phyloP scores from a whole-genome alignment of 2,329 filamentous ascomycete genomes.

The Stachybotrys chartarum region DNA sequence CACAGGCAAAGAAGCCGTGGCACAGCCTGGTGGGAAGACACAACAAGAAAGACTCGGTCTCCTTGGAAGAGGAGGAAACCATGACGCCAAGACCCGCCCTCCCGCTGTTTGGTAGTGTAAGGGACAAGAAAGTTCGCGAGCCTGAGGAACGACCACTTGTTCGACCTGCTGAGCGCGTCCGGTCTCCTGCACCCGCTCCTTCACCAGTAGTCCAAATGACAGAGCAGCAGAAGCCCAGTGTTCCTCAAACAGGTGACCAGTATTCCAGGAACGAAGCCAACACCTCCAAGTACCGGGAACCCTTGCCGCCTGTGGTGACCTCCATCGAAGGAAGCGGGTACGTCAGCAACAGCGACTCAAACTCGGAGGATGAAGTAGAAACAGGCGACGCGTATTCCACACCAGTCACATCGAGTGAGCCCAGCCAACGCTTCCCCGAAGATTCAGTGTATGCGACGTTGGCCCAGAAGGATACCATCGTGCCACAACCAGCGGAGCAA shows the following conservation, averaged over 20 bases:
- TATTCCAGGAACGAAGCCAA: constrained; percentile 46
- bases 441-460: background rate
- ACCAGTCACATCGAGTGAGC: background rate
- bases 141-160: constrained; percentile 51
- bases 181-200: constrained; percentile 12
- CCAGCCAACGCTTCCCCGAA: background rate
- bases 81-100: constrained; percentile 71
- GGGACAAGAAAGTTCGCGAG: constrained; percentile 51
- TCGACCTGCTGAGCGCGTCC: constrained; percentile 36
- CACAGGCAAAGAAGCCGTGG: constrained; percentile 40
- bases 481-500: background rate
- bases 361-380: constrained; percentile 23
- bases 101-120: constrained; percentile 68
- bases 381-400: background rate
- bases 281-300: constrained; percentile 52
- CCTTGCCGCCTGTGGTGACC: constrained; percentile 63
- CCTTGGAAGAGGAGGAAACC: constrained; percentile 54
- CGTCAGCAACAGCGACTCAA: constrained; percentile 44
- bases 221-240: background rate
- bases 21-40: constrained; percentile 38
- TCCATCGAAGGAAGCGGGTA: constrained; percentile 61
- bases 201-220: background rate
- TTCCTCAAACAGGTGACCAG: constrained; percentile 36
- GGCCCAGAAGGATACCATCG: background rate
- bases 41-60: constrained; percentile 41